Evolutionary conservation across 306 rosid genomes (phyloP), one percentile per base, ranked within the genome.

Genomic region (Sphenostylis stenocarpa): DNA sequence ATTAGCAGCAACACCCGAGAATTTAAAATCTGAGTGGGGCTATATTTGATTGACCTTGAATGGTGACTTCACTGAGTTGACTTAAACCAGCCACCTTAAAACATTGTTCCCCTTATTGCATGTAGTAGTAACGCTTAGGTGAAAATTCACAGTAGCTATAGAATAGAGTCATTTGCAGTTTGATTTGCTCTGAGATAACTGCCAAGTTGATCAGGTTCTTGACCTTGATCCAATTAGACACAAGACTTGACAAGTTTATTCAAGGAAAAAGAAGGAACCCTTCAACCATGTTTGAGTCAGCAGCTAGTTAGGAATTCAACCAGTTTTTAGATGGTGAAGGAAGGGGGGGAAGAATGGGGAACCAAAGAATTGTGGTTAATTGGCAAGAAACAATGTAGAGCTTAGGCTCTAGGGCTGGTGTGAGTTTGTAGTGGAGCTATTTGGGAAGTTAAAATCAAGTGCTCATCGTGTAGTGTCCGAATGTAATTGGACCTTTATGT

Each of bases 111-210:
- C 31, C 45, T 13, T 7, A 36, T 80, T 23, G 60, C 74, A 29
- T 47, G 19, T 21, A 49, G 47, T 29, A 14, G 19, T 73, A 31
- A 33, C 21, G 52, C 38, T 26, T 20, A 82, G 16, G 70, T 58
- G 36, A 29, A 56, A 71, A 51, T 70, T 31, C 33, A 56, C 29
- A 56, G 31, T 72, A 64, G 34, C 51, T 26, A 53, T 61, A 61
- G 62, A 79, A 14, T 15, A 60, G 36, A 47, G 36, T 53, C 31
- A 79, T 15, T 64, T 65, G 28, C 13, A 47, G 80, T 65, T 75
- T 15, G 65, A 75, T 74, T 33, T 41, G 66, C 38, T 58, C 11
- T 17, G 52, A 72, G 47, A 57, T 52, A 39, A 38, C 39, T 12
- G 56, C 55, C 56, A 56, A 24, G 53, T 39, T 71, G 64, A 34